Conservation (phyloP, 768 basidiomycete species). For the Phaeotremella fagi region DNA sequence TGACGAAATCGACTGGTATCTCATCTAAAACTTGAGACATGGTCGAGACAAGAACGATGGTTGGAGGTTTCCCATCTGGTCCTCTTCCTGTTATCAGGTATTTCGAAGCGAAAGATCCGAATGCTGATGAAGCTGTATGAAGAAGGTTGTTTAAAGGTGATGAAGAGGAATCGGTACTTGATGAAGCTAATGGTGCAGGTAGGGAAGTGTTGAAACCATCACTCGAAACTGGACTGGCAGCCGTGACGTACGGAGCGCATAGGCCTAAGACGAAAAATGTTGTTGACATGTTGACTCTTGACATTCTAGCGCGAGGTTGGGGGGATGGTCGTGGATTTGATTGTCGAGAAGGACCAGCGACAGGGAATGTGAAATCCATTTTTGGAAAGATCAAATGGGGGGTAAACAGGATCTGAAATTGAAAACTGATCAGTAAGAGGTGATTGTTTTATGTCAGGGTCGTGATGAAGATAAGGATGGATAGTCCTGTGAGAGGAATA, state of each 20-base stretch:
- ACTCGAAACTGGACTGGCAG: constrained; percentile 10
- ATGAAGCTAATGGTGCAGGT: background rate
- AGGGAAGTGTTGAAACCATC: background rate
- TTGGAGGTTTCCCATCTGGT: background rate
- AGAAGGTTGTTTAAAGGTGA: background rate
- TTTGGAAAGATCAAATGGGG: too few species aligned
- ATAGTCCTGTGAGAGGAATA: too few species aligned
- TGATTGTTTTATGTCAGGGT: too few species aligned
- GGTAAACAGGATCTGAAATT: background rate
- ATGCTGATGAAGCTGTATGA: background rate
- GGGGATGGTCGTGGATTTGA: too few species aligned
- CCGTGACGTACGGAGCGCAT: constrained; percentile 24
- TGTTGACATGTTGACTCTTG: background rate
- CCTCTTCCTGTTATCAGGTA: background rate
- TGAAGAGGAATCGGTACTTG: background rate
- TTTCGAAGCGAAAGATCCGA: background rate
- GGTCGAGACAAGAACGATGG: background rate
- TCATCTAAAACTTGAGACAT: constrained; percentile 2
- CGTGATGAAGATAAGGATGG: too few species aligned
- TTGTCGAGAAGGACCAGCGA: background rate
- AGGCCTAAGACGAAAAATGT: constrained; percentile 16
- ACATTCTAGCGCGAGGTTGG: background rate
- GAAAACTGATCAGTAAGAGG: background rate
- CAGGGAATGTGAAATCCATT: too few species aligned
- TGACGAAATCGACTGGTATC: constrained; percentile 32